A percentile compares a stretch with the other conserved stretches of the same genome.
phyloP scores from a whole-genome alignment of 345 rosid genomes.

The Boechera retrofracta region DNA sequence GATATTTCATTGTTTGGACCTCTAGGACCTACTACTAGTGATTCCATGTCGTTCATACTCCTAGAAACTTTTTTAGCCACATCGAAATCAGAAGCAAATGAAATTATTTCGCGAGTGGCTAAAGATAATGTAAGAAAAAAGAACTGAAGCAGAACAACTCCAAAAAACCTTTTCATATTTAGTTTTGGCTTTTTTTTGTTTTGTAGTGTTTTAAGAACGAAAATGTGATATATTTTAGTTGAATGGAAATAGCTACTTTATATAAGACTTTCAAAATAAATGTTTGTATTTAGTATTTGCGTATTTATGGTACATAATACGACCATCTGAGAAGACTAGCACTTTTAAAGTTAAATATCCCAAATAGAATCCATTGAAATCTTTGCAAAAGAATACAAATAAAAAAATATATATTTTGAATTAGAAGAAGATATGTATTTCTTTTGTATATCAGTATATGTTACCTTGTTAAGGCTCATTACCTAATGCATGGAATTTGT shows the following conservation, averaged over 20 bases:
- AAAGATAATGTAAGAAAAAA: constrained; percentile 8
- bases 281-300: neutral
- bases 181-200: neutral
- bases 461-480: no score
- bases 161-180: constrained; percentile 19
- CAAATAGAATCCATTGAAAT: neutral
- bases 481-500: neutral
- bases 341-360: neutral
- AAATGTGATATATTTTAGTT: neutral
- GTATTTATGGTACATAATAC: neutral
- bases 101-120: constrained; percentile 17
- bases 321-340: neutral
- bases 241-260: neutral
- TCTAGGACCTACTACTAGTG: neutral
- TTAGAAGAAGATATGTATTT: no score
- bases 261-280: neutral
- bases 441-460: no score
- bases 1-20: neutral
- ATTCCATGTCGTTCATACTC: neutral
- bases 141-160: constrained; percentile 18
- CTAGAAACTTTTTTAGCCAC: neutral
- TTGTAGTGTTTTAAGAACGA: neutral
- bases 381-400: no score
- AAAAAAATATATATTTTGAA: no score
- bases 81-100: neutral